Percentiles rank a stretch among this genome's conserved stretches.
Conservation (phyloP, 257 asterid species). For the Plantago elongata region DNA sequence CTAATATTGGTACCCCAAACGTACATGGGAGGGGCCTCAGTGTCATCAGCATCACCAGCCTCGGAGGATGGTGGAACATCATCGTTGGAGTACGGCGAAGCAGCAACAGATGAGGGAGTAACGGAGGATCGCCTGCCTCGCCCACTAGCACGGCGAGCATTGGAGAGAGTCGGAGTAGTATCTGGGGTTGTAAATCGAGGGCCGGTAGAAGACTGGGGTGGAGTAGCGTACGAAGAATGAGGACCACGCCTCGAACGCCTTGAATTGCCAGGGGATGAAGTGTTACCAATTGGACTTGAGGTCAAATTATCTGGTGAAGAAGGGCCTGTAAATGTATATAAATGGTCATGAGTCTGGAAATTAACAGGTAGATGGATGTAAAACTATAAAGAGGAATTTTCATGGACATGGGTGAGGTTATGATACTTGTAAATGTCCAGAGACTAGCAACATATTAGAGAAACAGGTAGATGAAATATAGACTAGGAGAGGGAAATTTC, state of each 20-base stretch:
- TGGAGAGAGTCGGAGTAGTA: slow-evolving; percentile 66
- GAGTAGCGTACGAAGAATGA: slow-evolving; percentile 56
- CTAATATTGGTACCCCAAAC: slow-evolving; percentile 98
- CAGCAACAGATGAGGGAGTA: slow-evolving; percentile 41
- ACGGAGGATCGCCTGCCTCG: slow-evolving; percentile 39
- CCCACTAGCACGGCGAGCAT: slow-evolving; percentile 42
- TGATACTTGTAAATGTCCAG: neutral
- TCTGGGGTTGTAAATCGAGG: slow-evolving; percentile 62
- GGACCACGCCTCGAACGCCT: slow-evolving; percentile 64
- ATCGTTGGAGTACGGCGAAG: slow-evolving; percentile 66
- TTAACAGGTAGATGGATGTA: too few species aligned
- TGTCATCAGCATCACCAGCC: slow-evolving; percentile 65
- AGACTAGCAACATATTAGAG: too few species aligned
- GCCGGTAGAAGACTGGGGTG: slow-evolving; percentile 47
- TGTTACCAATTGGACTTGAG: slow-evolving; percentile 85
- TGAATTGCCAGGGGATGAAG: slow-evolving; percentile 66
- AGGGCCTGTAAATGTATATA: slow-evolving; percentile 39
- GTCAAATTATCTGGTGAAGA: slow-evolving; percentile 63
- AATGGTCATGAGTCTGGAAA: neutral
- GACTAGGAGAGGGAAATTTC: too few species aligned
- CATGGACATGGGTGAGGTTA: slow-evolving; percentile 3
- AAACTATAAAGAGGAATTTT: neutral
- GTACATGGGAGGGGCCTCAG: slow-evolving; percentile 72
- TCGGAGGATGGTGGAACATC: slow-evolving; percentile 68
- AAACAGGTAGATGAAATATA: too few species aligned